A percentile compares a stretch with the other conserved stretches of the same genome.
Conservation (phyloP, 2,329 filamentous ascomycete species). For the Stagonosporopsis tanaceti region DNA sequence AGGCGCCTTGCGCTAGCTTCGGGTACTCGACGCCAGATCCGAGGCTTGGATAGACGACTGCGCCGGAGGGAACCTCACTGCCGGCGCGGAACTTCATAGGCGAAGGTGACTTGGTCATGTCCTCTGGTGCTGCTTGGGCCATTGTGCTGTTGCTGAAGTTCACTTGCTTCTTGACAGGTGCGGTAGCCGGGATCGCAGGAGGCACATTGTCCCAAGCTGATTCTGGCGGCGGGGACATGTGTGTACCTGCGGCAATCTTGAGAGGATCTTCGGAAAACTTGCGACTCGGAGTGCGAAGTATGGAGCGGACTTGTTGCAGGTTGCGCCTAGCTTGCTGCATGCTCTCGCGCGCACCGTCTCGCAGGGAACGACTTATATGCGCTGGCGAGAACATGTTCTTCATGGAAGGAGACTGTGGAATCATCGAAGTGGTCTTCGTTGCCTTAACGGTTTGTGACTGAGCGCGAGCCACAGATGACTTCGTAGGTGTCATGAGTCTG, state of each 20-base stretch:
- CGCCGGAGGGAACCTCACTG: constrained; percentile 44
- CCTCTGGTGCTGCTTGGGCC: constrained; percentile 45
- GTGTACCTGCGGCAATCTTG: constrained; percentile 68
- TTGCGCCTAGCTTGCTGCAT: constrained; percentile 53
- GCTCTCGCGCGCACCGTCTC: constrained; percentile 48
- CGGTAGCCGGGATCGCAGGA: constrained; percentile 66
- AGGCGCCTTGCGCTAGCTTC: constrained; percentile 40
- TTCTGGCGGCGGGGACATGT: constrained; percentile 55
- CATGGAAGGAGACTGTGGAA: constrained; percentile 64
- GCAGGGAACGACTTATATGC: constrained; percentile 43
- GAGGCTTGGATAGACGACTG: constrained; percentile 43
- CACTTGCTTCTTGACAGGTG: constrained; percentile 79
- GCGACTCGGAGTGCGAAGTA: constrained; percentile 67
- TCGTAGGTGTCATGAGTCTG: constrained; percentile 77
- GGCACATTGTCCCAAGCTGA: constrained; percentile 61
- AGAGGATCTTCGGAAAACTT: constrained; percentile 66
- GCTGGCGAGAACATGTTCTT: constrained; percentile 56
- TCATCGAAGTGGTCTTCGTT: constrained; percentile 58
- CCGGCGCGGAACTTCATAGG: constrained; percentile 47
- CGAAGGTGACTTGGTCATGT: constrained; percentile 45
- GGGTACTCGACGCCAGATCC: constrained; percentile 48
- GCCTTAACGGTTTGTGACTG: constrained; percentile 61
- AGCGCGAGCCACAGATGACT: constrained; percentile 71
- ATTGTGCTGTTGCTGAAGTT: constrained; percentile 80
- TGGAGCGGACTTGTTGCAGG: constrained; percentile 67